Base-by-base conservation (phyloP, 2,329 filamentous ascomycete genomes). In the Stagonosporopsis chrysanthemi region DNA sequence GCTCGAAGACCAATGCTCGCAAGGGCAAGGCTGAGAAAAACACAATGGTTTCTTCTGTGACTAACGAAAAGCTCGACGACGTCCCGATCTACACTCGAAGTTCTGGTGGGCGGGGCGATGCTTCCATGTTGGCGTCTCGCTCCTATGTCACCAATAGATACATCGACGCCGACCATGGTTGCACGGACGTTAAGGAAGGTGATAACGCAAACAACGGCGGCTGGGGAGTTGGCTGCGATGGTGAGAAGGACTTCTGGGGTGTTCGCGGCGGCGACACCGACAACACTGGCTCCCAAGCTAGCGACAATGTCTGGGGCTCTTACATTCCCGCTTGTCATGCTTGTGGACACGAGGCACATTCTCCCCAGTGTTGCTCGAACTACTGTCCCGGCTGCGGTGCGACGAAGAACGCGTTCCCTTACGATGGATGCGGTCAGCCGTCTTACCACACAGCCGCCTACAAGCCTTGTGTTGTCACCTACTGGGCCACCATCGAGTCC, bases 401-500 rank as follows among this genome's bases (percentile, higher is more conserved):
- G 2, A 4, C 4, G 17, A 38, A 22, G 12, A 6, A 19, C 6
- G 12, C n/a, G n/a, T 19, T 2, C 6, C 7, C 35, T 7, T 24
- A 4, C 19, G 12, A 24, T 3, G 12, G 8, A 19, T 24, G 22
- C 39, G 22, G 22, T 15, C 6, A 7, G 11, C 39, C 19, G 3
- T 38, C 35, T 2, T 22, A 38, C 35, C 35, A 22, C 35, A 38
- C 11, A 11, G 19, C 43, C 11, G 14, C 22, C n/a, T 22, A 36
- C 17, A 12, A 26, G 17, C 7, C 47, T 6, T 60, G 53, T 35
- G 62, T 26, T 15, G 50, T 71, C 50, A 66, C 53, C n/a, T 69
- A 69, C 49, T 62, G 61, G 57, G 67, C 58, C 11, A 64, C 56
- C 17, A 39, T 71, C 42, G 53, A 64, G 29, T 59, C 54, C 1